Conservation (phyloP, 331 rosid genomes). For the Saraca asoca region DNA sequence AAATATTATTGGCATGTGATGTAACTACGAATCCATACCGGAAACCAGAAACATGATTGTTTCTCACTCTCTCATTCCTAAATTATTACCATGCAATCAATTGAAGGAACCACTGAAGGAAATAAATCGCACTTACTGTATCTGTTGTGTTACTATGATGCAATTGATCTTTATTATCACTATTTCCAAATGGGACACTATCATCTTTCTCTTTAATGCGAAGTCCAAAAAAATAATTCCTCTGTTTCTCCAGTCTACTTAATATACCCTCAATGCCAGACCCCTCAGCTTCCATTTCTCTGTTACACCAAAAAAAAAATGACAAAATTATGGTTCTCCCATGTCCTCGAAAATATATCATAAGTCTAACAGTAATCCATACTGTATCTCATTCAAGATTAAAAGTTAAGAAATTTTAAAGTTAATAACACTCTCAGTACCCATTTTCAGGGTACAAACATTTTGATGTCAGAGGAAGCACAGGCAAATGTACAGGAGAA, state of each 20-base stretch:
- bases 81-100: conserved; percentile 9
- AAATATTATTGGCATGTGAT: conserved; percentile 4
- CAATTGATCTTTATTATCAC: conserved; percentile 38
- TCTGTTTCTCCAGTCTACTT: conserved; percentile 75
- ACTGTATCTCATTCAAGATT: conserved; percentile 5
- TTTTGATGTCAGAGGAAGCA: conserved; percentile 1
- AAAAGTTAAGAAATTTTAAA: conserved; percentile 6
- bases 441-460: background rate
- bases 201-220: conserved; percentile 42
- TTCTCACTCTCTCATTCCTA: background rate
- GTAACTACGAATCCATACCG: background rate
- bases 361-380: background rate
- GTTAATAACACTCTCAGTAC: conserved; percentile 3
- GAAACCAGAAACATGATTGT: background rate
- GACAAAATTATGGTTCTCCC: too few species aligned
- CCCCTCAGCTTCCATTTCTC: conserved; percentile 52
- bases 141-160: conserved; percentile 38
- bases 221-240: conserved; percentile 52
- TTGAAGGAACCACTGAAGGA: conserved; percentile 14
- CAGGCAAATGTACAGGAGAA: background rate
- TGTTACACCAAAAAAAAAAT: conserved; percentile 33
- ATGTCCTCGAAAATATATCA: too few species aligned
- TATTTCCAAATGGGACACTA: conserved; percentile 5
- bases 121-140: conserved; percentile 49
- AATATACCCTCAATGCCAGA: conserved; percentile 92